Percentiles rank a stretch among this genome's conserved stretches.
Conservation (phyloP, 108 stramenopile genomes). For the Stephanodiscus triporus region DNA sequence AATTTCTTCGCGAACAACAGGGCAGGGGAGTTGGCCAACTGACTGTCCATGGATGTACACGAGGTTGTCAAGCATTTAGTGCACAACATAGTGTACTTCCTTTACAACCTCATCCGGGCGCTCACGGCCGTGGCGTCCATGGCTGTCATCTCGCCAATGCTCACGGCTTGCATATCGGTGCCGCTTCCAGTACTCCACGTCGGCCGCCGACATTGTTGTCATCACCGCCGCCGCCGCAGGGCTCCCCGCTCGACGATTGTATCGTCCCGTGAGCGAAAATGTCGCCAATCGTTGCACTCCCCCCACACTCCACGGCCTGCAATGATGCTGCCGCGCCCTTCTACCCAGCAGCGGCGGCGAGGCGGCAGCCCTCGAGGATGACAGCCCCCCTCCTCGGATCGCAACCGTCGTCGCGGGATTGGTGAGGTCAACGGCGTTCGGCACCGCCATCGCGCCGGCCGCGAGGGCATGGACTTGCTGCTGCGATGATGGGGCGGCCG, state of each 20-base stretch:
- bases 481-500: too few species aligned
- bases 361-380: too few species aligned
- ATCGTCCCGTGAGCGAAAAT: background rate
- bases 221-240: background rate
- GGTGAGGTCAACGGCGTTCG: constrained; percentile 28
- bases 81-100: constrained; percentile 39
- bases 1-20: constrained; percentile 44
- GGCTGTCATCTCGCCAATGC: constrained; percentile 30
- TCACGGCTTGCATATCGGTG: constrained; percentile 38
- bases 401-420: too few species aligned
- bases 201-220: too few species aligned
- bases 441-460: background rate
- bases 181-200: constrained; percentile 14
- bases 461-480: constrained; percentile 9
- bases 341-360: background rate
- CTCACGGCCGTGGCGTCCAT: constrained; percentile 36
- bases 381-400: too few species aligned
- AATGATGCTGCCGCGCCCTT: too few species aligned
- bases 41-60: constrained; percentile 50
- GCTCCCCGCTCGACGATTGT: background rate
- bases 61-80: constrained; percentile 52
- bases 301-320: constrained; percentile 17
- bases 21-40: constrained; percentile 49
- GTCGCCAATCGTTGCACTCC: constrained; percentile 22
- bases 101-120: constrained; percentile 36